Evolutionary conservation across 768 basidiomycete species (phyloP), one percentile per base, ranked within the genome.

Genomic region (Pleurotus tuber-regium): DNA sequence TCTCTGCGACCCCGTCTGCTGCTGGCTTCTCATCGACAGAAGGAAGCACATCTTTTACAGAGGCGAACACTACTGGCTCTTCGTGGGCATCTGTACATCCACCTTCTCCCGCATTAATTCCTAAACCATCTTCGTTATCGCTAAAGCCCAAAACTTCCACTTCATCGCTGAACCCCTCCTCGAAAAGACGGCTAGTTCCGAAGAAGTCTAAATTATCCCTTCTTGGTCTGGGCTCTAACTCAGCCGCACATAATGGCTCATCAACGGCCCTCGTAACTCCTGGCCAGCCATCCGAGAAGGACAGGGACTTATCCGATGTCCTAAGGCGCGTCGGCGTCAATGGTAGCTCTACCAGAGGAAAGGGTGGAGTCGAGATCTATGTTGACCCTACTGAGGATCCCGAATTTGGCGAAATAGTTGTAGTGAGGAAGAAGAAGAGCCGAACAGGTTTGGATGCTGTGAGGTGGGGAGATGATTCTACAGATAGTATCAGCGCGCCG

Each of bases 401-500:
- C 0, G 86, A 87, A 18, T 70, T 84, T 29, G 84, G 78, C 4
- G 86, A 89, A 56, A 79, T 89, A 16, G 62, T 87, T 18, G 74
- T 90, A 63, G 82, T 90, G 30, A 87, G 85, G 77, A 89, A 87
- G 77, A 83, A 83, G 72, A 88, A 86, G 58, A 81, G 79, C 1
- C 69, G 89, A 1, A 72, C 73, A 0, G 83, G 67, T 1, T 62
- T 91, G 53, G 78, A 86, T 58, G 81, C 78, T 67, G 69, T 79
- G 67, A 39, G 76, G 65, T 86, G 85, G 68, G 79, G 67, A 25
- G 43, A 86, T 84, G 54, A 89, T 86, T 52, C 68, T 78, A 16
- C 72, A 72, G 4, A 40, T 67, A 31, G 61, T 60, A 2, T 24
- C 57, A 30, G 54, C 54, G 19, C 19, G 14, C 51, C 47, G 16